Conservation (phyloP, 2,329 filamentous ascomycete species). For the Trichoderma citrinoviride region DNA sequence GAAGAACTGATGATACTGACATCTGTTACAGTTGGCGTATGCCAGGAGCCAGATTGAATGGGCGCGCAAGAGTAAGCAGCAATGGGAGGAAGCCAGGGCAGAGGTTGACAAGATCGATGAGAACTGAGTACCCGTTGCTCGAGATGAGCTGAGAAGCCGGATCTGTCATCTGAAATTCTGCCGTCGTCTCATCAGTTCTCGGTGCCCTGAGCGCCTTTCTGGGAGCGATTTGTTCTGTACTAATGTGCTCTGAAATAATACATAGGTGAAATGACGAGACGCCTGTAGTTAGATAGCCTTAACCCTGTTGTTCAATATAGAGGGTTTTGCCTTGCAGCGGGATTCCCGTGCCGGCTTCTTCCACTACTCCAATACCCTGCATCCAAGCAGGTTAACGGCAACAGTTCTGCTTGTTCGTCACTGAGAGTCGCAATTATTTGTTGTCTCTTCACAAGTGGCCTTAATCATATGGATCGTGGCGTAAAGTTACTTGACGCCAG, state of each 20-base stretch:
- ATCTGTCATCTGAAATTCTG: background rate
- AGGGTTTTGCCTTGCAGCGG: background rate
- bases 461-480: too few relatives aligned
- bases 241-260: slow-evolving; percentile 7
- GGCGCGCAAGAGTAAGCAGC: slow-evolving; percentile 85
- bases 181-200: background rate
- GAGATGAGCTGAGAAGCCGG: background rate
- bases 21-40: slow-evolving; percentile 70
- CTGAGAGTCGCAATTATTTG: too few relatives aligned
- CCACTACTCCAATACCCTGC: too few relatives aligned
- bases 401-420: too few relatives aligned
- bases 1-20: background rate
- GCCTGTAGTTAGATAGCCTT: slow-evolving; percentile 9
- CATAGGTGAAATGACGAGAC: background rate
- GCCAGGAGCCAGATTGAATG: slow-evolving; percentile 91
- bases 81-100: slow-evolving; percentile 85
- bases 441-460: too few relatives aligned
- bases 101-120: slow-evolving; percentile 87
- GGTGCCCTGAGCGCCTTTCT: background rate
- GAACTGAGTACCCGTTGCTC: slow-evolving; percentile 34
- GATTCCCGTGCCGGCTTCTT: too few relatives aligned
- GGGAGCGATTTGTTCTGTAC: background rate
- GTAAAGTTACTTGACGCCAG: too few relatives aligned
- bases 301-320: background rate
- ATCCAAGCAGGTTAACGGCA: too few relatives aligned